Percentiles rank a stretch among this genome's conserved stretches.
These are phyloP conservation scores for Xylaria scruposa DNA, from an alignment of 495 filamentous ascomycete genomes.

Conservation along the genomic window DNA sequence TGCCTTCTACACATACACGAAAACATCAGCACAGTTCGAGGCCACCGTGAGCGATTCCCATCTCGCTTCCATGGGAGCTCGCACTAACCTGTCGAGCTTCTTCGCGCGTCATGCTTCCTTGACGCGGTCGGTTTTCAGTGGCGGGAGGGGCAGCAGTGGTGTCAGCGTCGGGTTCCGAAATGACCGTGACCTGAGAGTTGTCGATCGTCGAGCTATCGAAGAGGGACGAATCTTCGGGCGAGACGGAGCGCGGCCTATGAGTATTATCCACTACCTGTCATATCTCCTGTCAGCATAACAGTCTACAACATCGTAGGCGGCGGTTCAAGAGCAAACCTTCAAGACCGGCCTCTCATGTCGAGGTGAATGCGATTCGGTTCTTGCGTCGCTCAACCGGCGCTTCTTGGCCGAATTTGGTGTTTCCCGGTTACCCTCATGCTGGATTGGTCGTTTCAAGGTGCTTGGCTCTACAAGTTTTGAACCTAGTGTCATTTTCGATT, in stretches of 20 bases:
- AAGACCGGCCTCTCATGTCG: not conserved
- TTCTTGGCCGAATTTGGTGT: conserved; percentile 34
- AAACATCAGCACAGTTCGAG: conserved; percentile 15
- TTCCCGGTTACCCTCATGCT: conserved; percentile 32
- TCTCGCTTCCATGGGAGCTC: not conserved
- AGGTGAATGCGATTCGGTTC: not conserved
- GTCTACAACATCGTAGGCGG: not conserved
- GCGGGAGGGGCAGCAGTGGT: conserved; percentile 19
- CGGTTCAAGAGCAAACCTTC: conserved; percentile 16
- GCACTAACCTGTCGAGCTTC: conserved; percentile 50
- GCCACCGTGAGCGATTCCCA: not conserved
- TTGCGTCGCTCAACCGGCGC: conserved; percentile 25
- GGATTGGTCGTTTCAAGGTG: conserved; percentile 32
- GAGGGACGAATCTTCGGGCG: conserved; percentile 41
- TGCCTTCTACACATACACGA: conserved; percentile 49
- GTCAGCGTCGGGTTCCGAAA: conserved; percentile 49
- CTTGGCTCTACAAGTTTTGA: conserved; percentile 5
- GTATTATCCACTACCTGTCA: conserved; percentile 20
- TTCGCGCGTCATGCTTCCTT: conserved; percentile 45
- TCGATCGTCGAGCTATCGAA: conserved; percentile 48
- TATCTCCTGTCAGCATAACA: conserved; percentile 1
- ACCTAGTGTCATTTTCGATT: conserved; percentile 16
- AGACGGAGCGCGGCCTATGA: conserved; percentile 32
- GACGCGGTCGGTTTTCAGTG: conserved; percentile 25
- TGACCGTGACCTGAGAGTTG: conserved; percentile 44